Evolutionary conservation across 352 stramenopile species (phyloP).

Genomic region (Globisporangium parvum): DNA sequence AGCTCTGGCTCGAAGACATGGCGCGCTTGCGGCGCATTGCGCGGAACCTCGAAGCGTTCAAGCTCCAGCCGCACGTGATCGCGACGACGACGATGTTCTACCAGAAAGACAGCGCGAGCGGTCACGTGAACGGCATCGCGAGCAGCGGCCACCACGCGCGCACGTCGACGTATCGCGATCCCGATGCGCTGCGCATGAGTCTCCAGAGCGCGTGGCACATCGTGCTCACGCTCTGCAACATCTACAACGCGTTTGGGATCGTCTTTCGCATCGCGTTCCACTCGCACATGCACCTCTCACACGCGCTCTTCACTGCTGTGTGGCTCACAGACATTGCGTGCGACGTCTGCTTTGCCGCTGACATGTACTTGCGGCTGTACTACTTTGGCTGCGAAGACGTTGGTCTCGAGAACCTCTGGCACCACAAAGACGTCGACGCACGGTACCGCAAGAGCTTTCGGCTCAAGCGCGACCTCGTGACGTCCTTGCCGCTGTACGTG

Average conservation of each 20-base stretch:
- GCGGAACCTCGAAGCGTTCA: slow-evolving; percentile 39
- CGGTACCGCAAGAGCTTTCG: slow-evolving; percentile 34
- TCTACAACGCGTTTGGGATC: slow-evolving; percentile 61
- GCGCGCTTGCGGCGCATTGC: slow-evolving; percentile 24
- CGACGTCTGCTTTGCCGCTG: slow-evolving; percentile 39
- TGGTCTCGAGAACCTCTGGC: slow-evolving; percentile 37
- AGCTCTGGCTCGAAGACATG: slow-evolving; percentile 35
- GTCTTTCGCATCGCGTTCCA: slow-evolving; percentile 73
- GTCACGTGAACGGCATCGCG: not conserved
- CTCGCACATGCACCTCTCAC: slow-evolving; percentile 31
- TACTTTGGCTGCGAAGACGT: slow-evolving; percentile 52
- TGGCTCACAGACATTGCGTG: slow-evolving; percentile 41
- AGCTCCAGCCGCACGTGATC: slow-evolving; percentile 51
- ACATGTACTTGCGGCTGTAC: slow-evolving; percentile 68
- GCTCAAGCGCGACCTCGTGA: slow-evolving; percentile 44
- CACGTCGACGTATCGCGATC: not conserved
- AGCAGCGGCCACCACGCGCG: not conserved
- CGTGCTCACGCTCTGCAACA: slow-evolving; percentile 44
- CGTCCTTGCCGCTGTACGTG: slow-evolving; percentile 56
- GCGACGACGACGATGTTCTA: slow-evolving; percentile 48
- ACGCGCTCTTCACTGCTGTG: slow-evolving; percentile 14
- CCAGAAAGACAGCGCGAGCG: slow-evolving; percentile 24
- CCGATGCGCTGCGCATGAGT: slow-evolving; percentile 18
- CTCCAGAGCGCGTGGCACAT: slow-evolving; percentile 40
- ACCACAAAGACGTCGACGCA: slow-evolving; percentile 22